phyloP scores from a whole-genome alignment of 768 basidiomycete species.

The Crucibulum laeve region DNA sequence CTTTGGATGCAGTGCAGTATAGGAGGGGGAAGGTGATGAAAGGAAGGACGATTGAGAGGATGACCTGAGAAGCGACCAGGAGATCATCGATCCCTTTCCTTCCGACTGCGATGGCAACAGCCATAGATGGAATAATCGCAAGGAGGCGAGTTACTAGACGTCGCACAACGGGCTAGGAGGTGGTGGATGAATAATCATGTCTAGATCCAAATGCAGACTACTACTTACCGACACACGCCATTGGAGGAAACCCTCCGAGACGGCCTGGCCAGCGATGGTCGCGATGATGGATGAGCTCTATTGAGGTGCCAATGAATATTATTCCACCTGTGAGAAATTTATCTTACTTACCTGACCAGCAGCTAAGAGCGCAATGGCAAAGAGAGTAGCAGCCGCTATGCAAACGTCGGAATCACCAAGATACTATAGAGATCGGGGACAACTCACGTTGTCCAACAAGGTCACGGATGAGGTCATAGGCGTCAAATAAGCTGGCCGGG shows the following conservation, averaged over 20 bases:
- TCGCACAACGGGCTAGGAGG: conserved; percentile 59
- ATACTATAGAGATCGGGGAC: background rate
- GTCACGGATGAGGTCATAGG: conserved; percentile 67
- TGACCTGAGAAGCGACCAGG: conserved; percentile 84
- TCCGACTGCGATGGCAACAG: conserved; percentile 72
- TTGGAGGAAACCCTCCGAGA: conserved; percentile 85
- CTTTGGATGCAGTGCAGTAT: conserved; percentile 66
- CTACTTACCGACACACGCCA: conserved; percentile 73
- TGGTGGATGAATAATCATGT: background rate
- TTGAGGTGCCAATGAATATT: background rate
- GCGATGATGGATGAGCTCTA: conserved; percentile 84
- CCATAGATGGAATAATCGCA: conserved; percentile 78
- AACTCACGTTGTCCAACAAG: conserved; percentile 65
- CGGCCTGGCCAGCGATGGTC: conserved; percentile 86
- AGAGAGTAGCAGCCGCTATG: conserved; percentile 77
- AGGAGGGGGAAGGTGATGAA: conserved; percentile 83
- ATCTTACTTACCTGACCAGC: conserved; percentile 59
- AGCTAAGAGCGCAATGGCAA: conserved; percentile 81
- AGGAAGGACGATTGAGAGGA: conserved; percentile 78
- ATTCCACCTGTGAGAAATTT: background rate
- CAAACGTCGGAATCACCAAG: background rate
- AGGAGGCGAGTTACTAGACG: conserved; percentile 81
- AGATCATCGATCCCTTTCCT: conserved; percentile 66
- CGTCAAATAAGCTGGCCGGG: conserved; percentile 80
- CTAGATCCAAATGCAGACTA: conserved; percentile 1